Conservation (phyloP, 2,329 filamentous ascomycete species). For the Fusarium sp. region DNA sequence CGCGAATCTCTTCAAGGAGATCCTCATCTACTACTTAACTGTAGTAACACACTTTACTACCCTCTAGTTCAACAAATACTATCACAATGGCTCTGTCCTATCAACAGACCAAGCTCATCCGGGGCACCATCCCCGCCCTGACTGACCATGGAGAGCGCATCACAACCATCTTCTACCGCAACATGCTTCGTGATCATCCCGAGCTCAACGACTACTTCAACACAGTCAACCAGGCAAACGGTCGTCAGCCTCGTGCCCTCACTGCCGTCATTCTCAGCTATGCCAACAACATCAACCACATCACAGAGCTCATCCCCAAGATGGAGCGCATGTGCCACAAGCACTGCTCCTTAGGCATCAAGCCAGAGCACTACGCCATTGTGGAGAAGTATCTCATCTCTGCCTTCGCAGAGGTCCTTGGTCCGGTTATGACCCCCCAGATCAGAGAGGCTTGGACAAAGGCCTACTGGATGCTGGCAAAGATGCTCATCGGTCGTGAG, state of each 20-base stretch:
- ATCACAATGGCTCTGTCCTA: conserved; percentile 58
- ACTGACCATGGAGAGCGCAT: conserved; percentile 75
- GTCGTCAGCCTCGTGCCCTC: conserved; percentile 52
- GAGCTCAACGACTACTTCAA: conserved; percentile 79
- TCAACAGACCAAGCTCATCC: conserved; percentile 73
- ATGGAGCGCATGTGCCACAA: conserved; percentile 75
- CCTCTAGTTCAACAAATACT: not conserved
- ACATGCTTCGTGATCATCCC: conserved; percentile 73
- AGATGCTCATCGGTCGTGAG: conserved; percentile 77
- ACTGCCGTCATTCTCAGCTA: conserved; percentile 72
- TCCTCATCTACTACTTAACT: conserved; percentile 10
- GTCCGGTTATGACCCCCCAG: conserved; percentile 71
- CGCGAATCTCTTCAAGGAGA: not conserved
- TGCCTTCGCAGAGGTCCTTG: conserved; percentile 75
- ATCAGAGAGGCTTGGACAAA: conserved; percentile 75
- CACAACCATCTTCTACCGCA: conserved; percentile 77
- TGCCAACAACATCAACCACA: conserved; percentile 76
- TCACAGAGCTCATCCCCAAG: conserved; percentile 64
- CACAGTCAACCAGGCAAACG: conserved; percentile 52
- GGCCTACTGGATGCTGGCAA: conserved; percentile 79
- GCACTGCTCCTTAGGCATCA: conserved; percentile 77
- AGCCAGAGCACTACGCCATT: conserved; percentile 75
- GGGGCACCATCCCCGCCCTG: conserved; percentile 76
- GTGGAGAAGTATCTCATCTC: conserved; percentile 76
- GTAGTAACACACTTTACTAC: not conserved